Evolutionary conservation across 2,329 filamentous ascomycete genomes (phyloP).

Genomic region (Incumbomyces delicatus): DNA sequence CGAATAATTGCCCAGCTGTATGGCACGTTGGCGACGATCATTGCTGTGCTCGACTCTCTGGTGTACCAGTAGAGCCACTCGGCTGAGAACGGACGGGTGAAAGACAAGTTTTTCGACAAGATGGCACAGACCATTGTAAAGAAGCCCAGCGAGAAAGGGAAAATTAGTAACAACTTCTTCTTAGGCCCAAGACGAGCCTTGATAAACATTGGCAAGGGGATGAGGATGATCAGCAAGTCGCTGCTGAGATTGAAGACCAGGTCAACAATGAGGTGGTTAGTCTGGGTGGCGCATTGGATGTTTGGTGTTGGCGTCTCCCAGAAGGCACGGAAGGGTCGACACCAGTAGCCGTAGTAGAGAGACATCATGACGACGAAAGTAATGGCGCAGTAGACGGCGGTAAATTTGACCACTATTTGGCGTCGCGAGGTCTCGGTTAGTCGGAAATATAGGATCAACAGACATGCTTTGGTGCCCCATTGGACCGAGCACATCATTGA

Average conservation of each 20-base stretch:
- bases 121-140: conserved; percentile 49
- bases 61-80: conserved; percentile 53
- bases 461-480: conserved; percentile 45
- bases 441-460: conserved; percentile 44
- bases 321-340: conserved; percentile 42
- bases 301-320: conserved; percentile 40
- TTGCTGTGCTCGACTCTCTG: conserved; percentile 48
- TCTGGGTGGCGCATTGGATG: conserved; percentile 38
- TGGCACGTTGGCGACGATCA: conserved; percentile 53
- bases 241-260: conserved; percentile 41
- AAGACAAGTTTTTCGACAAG: conserved; percentile 54
- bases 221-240: conserved; percentile 36
- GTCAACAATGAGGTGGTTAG: conserved; percentile 39
- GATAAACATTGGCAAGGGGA: conserved; percentile 38
- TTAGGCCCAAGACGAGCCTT: conserved; percentile 30
- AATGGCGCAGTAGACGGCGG: conserved; percentile 35
- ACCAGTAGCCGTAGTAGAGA: conserved; percentile 46
- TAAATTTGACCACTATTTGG: conserved; percentile 28
- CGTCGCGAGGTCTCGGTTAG: conserved; percentile 36
- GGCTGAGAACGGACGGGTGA: conserved; percentile 45
- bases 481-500: conserved; percentile 43
- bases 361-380: conserved; percentile 42
- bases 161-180: conserved; percentile 45
- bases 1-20: conserved; percentile 50
- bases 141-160: conserved; percentile 48